Base-by-base conservation (phyloP, 2,329 filamentous ascomycete genomes). In the Xylaria hypoxylon region DNA sequence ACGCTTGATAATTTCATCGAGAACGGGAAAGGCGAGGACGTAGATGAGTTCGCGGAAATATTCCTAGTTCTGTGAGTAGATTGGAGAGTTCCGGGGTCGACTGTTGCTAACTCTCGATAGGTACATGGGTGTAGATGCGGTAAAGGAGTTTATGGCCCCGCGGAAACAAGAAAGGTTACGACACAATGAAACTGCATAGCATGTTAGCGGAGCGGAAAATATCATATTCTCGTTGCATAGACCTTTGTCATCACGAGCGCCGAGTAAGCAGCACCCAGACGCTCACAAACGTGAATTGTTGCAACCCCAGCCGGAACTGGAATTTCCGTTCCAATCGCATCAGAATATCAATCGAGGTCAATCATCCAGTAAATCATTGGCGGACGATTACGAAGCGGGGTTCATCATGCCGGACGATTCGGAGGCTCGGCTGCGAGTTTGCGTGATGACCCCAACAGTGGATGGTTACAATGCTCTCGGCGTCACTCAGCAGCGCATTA, bases 31-130 rank as follows among this genome's bases (percentile, higher is more conserved):
- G 68, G 58, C 13, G 71, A 76, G 0, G 75, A 77, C 61, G 68
- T 78, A 2, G 77, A 78, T 62, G 76, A 77, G 13, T 77, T 78
- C 63, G 73, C 71, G 1, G 71, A 74, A 61, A 71, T 77, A 10
- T 33, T 78, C 10, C 52, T 77, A 59, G 70, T 57, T 50, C 64
- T 69, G 75, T 77, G 26, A 68, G 70, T 68, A 28, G 4, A 57
- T 59, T 17, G 15, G 44, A 28, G 48, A 4, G 3, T 44, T 5
- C 13, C 13, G 35, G 26, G 10, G 19, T 44, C 38, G 33, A 40
- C 22, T 40, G 17, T 52, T 52, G 50, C 69, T 74, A 57, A 74
- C 47, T 22, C 1, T 22, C 15, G 10, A 52, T 52, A 76, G 74
- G 38, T 76, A 72, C 56, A 71, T 76, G 59, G 75, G 75, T 13